These are phyloP conservation scores for Agarophyton chilense DNA, from an alignment of 23 red algal species.

Conservation along the genomic window DNA sequence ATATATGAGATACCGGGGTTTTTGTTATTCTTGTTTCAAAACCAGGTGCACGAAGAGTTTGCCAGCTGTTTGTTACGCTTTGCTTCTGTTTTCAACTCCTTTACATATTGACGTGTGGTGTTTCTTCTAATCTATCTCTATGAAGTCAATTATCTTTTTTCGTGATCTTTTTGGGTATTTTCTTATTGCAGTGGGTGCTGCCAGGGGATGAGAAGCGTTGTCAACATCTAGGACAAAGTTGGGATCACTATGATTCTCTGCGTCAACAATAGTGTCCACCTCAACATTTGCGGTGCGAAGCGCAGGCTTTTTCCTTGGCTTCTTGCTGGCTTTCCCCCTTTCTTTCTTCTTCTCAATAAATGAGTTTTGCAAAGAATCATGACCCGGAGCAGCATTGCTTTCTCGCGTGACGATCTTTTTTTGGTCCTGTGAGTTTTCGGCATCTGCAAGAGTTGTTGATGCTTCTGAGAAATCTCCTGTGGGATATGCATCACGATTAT, in stretches of 20 bases:
- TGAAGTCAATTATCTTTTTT: conserved; percentile 18
- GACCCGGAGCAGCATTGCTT: background rate
- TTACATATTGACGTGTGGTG: background rate
- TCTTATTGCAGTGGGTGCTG: background rate
- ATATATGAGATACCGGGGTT: too few species aligned
- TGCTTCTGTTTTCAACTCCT: too few species aligned
- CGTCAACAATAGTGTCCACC: background rate
- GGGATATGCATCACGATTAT: too few species aligned
- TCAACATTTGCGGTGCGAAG: background rate
- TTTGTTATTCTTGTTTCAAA: too few species aligned
- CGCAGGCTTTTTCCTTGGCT: background rate
- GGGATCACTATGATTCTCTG: conserved; percentile 3
- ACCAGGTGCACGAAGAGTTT: too few species aligned
- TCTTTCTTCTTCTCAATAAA: background rate
- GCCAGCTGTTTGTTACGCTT: background rate
- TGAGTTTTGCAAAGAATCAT: background rate
- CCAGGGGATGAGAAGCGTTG: background rate
- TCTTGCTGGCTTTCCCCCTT: background rate
- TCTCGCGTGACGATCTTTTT: background rate
- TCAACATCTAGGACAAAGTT: conserved; percentile 25
- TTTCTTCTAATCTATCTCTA: conserved; percentile 2
- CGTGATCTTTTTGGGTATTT: conserved; percentile 13
- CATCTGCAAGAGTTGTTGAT: background rate
- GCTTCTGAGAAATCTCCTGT: background rate
- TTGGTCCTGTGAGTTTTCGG: background rate